Percentiles rank a stretch among this genome's conserved stretches.
These are phyloP conservation scores for Picea mariana DNA, from an alignment of 83 land plant genomes.

Conservation along the genomic window DNA sequence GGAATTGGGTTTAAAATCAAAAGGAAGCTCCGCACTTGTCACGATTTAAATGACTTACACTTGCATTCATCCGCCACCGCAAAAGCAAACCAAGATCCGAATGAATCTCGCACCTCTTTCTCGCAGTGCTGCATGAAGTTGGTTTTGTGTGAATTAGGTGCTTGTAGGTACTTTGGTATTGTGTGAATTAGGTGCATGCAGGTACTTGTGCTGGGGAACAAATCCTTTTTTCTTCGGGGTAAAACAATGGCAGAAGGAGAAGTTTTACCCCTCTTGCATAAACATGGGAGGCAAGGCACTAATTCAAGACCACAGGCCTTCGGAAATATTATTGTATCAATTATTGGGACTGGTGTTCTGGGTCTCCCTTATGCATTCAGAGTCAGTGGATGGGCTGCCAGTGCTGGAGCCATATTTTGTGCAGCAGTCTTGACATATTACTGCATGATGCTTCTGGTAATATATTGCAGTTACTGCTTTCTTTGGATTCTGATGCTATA, in stretches of 20 bases:
- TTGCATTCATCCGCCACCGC: too few species aligned
- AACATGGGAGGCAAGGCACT: slow-evolving; percentile 17
- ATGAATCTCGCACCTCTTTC: too few species aligned
- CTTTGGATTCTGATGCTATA: not conserved
- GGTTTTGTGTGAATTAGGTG: too few species aligned
- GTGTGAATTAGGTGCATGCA: too few species aligned
- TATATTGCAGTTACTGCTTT: not conserved
- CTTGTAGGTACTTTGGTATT: too few species aligned
- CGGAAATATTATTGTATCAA: slow-evolving; percentile 68
- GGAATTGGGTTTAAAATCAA: too few species aligned
- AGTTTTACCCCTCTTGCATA: not conserved
- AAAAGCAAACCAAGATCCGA: too few species aligned
- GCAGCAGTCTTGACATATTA: slow-evolving; percentile 42
- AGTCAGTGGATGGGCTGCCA: slow-evolving; percentile 66
- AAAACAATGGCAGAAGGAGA: not conserved
- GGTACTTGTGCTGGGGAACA: not conserved
- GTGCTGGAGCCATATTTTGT: slow-evolving; percentile 35
- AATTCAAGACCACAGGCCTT: slow-evolving; percentile 51
- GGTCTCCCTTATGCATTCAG: slow-evolving; percentile 83
- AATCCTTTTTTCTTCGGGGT: not conserved
- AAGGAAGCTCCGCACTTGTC: too few species aligned
- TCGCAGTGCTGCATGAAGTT: too few species aligned
- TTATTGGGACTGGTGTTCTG: slow-evolving; percentile 79
- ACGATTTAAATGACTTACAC: too few species aligned
- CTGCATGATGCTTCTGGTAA: slow-evolving; percentile 65